Conservation (phyloP, 306 rosid species). For the Prunus armeniaca region DNA sequence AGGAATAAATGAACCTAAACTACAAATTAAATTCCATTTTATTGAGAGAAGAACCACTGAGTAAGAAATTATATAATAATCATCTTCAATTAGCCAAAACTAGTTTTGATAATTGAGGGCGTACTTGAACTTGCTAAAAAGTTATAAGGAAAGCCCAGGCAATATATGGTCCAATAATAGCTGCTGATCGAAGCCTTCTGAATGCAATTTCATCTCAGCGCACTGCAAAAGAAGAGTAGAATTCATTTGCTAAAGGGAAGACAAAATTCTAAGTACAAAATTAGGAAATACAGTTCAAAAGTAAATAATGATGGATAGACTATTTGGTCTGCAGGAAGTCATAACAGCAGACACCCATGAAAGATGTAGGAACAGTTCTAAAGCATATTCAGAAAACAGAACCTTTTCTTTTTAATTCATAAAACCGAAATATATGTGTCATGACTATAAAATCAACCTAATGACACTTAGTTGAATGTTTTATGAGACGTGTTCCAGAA, state of each 20-base stretch:
- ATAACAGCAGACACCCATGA: background rate
- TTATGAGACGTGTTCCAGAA: background rate
- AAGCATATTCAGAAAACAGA: background rate
- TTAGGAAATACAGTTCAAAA: background rate
- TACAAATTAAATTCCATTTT: background rate
- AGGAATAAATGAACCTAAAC: background rate
- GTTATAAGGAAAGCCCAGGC: constrained; percentile 22
- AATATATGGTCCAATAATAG: constrained; percentile 13
- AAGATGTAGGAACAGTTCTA: background rate
- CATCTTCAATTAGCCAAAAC: background rate
- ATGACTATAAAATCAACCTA: background rate
- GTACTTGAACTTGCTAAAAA: background rate
- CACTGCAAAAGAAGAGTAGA: constrained; percentile 40
- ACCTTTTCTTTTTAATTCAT: background rate
- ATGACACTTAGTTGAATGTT: background rate
- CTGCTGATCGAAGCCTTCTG: constrained; percentile 10
- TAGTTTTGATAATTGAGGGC: background rate
- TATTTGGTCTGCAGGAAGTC: background rate
- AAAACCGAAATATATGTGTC: background rate
- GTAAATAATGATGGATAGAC: background rate
- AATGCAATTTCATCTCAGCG: constrained; percentile 41
- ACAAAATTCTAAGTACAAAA: background rate
- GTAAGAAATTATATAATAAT: background rate
- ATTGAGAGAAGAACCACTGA: background rate
- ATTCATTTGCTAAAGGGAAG: background rate